Evolutionary conservation across 2,329 filamentous ascomycete genomes (phyloP), one percentile per base, ranked within the genome.

Genomic region (Microsporum ferrugineum): DNA sequence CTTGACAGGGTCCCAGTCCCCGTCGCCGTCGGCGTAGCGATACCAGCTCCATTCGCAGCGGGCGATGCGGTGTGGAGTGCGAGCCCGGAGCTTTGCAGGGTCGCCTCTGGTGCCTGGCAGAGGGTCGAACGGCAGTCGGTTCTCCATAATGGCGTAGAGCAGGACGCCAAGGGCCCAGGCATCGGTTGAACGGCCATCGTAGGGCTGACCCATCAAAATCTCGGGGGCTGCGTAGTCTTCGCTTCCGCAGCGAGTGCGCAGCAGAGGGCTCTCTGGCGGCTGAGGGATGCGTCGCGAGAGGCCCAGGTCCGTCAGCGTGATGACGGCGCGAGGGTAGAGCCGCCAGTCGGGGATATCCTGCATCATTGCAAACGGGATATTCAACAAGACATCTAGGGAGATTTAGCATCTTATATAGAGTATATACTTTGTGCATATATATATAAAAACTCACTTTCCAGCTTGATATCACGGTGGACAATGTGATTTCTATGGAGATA

Each of bases 201-300:
- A 99, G 5, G 89, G 85, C 70, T 96, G 89, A 29, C 92, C 92
- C 80, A 99, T 89, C 60, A 99, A 87, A 53, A 99, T 91, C 72
- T 99, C 94, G 0, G 94, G 94, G 0, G 94, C 92, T 1, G 92
- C 92, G 71, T 99, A 99, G 75, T 99, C 94, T 75, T 97, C 94
- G 45, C 89, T 95, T 36, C 94, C 94, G 72, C 94, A 99, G 7
- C 94, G 84, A 1, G 92, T 97, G 63, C 89, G 89, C n/a, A 99
- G 82, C 63, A 92, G 87, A 66, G 95, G 90, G 59, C 90, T 89
- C 64, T 90, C 87, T 0, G 84, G 84, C 0, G 82, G 82, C 61
- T 80, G 75, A 14, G 89, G 84, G 43, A 97, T 89, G 39, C 88
- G 86, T 60, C 92, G 84, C 2, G 91, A 95, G 10, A 99, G 84